These are phyloP conservation scores for Amoeboaphelidium protococcarum DNA, from an alignment of 371 early-diverging fungal species.

Conservation along the genomic window DNA sequence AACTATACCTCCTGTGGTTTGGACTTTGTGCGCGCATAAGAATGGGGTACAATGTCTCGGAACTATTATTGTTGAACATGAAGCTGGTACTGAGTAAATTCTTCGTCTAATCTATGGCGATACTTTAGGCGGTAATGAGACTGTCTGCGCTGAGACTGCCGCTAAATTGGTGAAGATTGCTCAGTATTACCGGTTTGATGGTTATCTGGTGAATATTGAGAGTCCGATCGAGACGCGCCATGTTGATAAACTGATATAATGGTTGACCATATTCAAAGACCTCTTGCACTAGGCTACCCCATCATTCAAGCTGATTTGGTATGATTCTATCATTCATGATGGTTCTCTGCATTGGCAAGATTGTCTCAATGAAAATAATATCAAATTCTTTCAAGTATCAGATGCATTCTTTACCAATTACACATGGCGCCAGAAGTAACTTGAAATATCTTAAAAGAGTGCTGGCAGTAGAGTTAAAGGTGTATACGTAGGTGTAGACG, in stretches of 20 bases:
- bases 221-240: conserved; percentile 12
- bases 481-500: conserved; percentile 30
- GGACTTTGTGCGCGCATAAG: conserved; percentile 30
- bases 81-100: conserved; percentile 7
- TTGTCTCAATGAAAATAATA: conserved; percentile 17
- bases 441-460: conserved; percentile 8
- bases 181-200: conserved; percentile 29
- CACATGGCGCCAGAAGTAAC: too few species aligned
- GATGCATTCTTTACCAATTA: conserved; percentile 35
- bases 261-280: too few species aligned
- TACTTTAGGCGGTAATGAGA: too few species aligned
- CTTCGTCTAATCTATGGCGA: conserved; percentile 9
- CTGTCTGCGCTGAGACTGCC: too few species aligned
- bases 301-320: conserved; percentile 7
- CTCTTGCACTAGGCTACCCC: too few species aligned
- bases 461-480: conserved; percentile 14
- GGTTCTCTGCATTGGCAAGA: conserved; percentile 27
- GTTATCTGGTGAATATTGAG: conserved; percentile 38
- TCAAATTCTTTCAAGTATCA: conserved; percentile 2
- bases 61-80: too few species aligned
- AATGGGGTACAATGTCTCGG: conserved; percentile 25
- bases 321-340: conserved; percentile 21
- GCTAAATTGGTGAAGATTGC: conserved; percentile 22
- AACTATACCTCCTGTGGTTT: conserved; percentile 27
- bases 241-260: too few species aligned